Evolutionary conservation across 179 eudicot species (phyloP).

Genomic region (Beta corolliflora): DNA sequence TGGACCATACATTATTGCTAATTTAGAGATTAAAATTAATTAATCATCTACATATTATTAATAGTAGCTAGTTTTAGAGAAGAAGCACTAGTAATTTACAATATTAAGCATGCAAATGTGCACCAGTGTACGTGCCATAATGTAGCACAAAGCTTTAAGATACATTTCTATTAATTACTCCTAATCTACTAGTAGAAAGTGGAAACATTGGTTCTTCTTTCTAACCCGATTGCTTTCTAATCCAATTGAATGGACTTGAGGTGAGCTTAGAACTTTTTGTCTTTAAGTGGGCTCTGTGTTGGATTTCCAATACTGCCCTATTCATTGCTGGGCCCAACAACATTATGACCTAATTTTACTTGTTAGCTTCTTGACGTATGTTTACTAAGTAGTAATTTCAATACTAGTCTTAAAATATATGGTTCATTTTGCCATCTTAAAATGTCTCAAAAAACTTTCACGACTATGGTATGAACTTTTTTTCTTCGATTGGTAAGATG

Average conservation of each 20-base stretch:
- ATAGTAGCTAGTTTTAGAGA: no score
- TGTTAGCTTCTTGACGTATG: no score
- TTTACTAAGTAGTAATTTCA: no score
- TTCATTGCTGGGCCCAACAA: constrained; percentile 17
- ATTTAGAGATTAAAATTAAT: no score
- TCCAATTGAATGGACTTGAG: not conserved
- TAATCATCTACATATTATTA: no score
- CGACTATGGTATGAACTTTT: no score
- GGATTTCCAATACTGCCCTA: constrained; percentile 34
- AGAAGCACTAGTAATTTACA: not conserved
- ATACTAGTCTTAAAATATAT: no score
- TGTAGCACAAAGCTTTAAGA: no score
- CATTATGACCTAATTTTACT: constrained; percentile 19
- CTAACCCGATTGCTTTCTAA: not conserved
- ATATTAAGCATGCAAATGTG: not conserved
- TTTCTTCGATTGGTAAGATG: no score
- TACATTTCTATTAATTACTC: no score
- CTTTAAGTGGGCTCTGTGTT: constrained; percentile 36
- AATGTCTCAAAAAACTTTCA: no score
- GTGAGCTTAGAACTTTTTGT: not conserved
- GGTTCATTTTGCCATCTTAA: no score
- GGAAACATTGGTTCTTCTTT: not conserved
- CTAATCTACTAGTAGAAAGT: not conserved
- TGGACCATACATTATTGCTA: not conserved
- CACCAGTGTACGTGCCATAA: not conserved